phyloP scores from a whole-genome alignment of 2,329 filamentous ascomycete genomes.

The Hymenoscyphus scutula region DNA sequence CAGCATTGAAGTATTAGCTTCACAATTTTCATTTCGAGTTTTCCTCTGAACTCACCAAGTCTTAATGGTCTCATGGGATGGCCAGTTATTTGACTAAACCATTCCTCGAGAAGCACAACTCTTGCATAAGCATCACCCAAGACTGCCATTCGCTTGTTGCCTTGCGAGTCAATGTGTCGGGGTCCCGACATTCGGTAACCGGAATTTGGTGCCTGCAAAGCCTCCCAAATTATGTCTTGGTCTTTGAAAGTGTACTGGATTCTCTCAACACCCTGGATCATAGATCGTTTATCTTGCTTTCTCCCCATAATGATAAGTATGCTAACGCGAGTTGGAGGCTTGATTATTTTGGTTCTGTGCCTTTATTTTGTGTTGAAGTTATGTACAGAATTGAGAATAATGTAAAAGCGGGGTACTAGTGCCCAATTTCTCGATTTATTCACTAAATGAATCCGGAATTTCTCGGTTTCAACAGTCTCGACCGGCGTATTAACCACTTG shows the following conservation, averaged over 20 bases:
- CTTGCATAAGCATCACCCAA: neutral
- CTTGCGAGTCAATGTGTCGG: neutral
- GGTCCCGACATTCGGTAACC: neutral
- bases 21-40: neutral
- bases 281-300: neutral
- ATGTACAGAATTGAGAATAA: too few relatives aligned
- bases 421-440: too few relatives aligned
- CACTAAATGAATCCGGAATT: too few relatives aligned
- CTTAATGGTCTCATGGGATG: neutral
- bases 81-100: neutral
- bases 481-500: too few relatives aligned
- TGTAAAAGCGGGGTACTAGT: too few relatives aligned
- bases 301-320: neutral
- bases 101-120: neutral
- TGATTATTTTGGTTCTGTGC: neutral
- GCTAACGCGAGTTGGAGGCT: neutral
- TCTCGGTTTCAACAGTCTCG: too few relatives aligned
- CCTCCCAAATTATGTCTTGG: neutral
- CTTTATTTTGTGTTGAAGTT: too few relatives aligned
- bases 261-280: neutral
- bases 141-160: neutral
- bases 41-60: neutral
- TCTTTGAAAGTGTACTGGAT: neutral
- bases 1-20: neutral
- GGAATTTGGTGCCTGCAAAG: neutral